Base-by-base conservation (phyloP, 495 filamentous ascomycete species). In the Staphylotrichum tortipilum region DNA sequence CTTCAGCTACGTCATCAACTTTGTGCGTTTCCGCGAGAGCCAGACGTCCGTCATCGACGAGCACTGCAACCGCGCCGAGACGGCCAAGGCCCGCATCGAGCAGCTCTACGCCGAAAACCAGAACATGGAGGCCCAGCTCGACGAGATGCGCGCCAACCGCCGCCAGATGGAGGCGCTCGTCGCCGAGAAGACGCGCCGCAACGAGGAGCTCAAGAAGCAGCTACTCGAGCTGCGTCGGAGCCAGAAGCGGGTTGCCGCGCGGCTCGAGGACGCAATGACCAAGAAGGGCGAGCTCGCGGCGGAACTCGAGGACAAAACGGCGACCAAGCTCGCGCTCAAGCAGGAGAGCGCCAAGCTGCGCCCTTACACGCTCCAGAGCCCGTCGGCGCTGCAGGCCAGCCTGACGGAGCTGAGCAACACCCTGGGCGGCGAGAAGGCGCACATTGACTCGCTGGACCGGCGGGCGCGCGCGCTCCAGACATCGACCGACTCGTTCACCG, bases 1-100 rank as follows among this genome's bases (percentile, higher is more conserved):
- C 50, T 89, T 97, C 59, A 91, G 85, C 23, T 96, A 95, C 62
- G 75, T 97, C 44, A 97, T 98, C 68, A 98, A 98, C 68, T 98
- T 98, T 68, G 89, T 95, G 43, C 80, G 92, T 41, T 98, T 96
- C 69, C 86, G 94, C 53, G 90, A 95, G 69, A 86, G 82, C 47
- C 89, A 95, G 68, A 87, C 85, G 7, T 68, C 72, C 12, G 78
- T 88, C 3, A 95, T 96, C 40, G 88, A 92, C 56, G 84, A 90
- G 62, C 87, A 97, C 65, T 91, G 89, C 71, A 89, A 94, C 72
- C 87, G 86, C 56, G 77, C 86, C 15, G 89, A 97, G 64, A 78
- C 75, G 50, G 88, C 85, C 0, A 95, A 94, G 67, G 69, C 81
- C 46, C 80, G 82, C 52, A 94, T 97, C 60, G 89, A 95, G 67